Base-by-base conservation (phyloP, 225 moss, liverwort and hornwort species). In the Pseudisothecium myosuroides region DNA sequence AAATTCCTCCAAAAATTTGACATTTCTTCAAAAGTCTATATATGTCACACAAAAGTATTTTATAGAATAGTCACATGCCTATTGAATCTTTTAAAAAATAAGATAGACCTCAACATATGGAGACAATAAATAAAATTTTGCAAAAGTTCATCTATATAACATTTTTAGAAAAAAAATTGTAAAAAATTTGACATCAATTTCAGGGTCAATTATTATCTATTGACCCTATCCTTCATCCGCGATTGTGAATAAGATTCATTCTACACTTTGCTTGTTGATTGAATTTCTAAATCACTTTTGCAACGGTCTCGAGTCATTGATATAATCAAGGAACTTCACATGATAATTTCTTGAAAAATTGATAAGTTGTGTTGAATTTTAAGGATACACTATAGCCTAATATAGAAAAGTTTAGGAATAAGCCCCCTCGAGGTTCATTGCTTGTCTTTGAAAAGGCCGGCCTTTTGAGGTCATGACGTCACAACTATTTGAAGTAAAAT, bases 391-490 rank as follows among this genome's bases (percentile, higher is more conserved):
- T 29, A 43, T 11, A 74, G 2, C 10, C 28, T 29, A 29, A 17
- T 9, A 11, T 31, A 29, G 3, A 73, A 2, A 45, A 29, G 4
- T 4, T 71, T 17, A 4, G 17, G 10, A 47, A 0, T 74, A 74
- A 74, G 47, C 29, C 29, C 29, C 18, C 17, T 47, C 3, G 6
- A 16, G 4, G 9, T 43, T 72, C 27, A 43, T 45, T 27, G 12
- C 3, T 72, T 45, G 8, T 45, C 1, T 16, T 28, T 29, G 2
- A 74, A 27, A 47, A 74, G 29, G 2, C 0, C 2, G 0, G 0
- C 3, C 6, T 47, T 45, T 31, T 28, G 26, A 45, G 3, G 16
- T 45, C 8, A 69, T 24, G 13, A 24, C 0, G 1, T 24, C 0
- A 17, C 28, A 10, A 29, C 2, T 26, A 45, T 72, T 27, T 15